Evolutionary conservation across 202 grass and related monocot species (phyloP).

Genomic region (Brachypodium distachyon): DNA sequence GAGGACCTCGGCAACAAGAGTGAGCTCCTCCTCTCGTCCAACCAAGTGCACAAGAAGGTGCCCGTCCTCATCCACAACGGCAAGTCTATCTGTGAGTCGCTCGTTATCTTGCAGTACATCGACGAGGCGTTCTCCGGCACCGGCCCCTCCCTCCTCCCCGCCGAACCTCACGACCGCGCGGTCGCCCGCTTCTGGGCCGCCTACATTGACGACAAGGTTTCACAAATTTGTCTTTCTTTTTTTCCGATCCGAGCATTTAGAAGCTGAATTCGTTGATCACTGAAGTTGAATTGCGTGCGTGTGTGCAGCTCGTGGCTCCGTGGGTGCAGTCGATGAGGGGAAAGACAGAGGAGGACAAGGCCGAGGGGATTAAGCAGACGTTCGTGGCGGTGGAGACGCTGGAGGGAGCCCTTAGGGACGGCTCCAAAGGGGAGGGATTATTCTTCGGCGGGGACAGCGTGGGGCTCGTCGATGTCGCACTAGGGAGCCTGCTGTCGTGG

Average conservation of each 20-base stretch:
- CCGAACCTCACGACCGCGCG: background rate
- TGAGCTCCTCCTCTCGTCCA: slow-evolving; percentile 34
- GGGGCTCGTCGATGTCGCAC: slow-evolving; percentile 15
- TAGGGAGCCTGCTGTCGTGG: slow-evolving; percentile 20
- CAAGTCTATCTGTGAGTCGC: too few species aligned
- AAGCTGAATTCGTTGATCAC: too few species aligned
- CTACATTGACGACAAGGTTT: too few species aligned
- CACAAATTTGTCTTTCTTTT: too few species aligned
- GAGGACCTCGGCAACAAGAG: slow-evolving; percentile 37
- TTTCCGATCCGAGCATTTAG: too few species aligned
- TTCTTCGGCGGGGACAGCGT: slow-evolving; percentile 34
- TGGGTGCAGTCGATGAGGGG: background rate
- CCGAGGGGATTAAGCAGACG: background rate
- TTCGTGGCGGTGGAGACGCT: background rate
- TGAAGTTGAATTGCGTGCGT: too few species aligned
- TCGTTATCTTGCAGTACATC: background rate
- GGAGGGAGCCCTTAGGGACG: slow-evolving; percentile 5
- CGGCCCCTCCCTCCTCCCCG: slow-evolving; percentile 1
- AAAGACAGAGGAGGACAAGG: slow-evolving; percentile 17
- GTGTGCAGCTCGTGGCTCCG: background rate
- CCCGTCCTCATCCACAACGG: slow-evolving; percentile 4
- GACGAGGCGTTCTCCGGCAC: background rate
- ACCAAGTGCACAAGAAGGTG: slow-evolving; percentile 35
- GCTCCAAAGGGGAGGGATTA: slow-evolving; percentile 17
- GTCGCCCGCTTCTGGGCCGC: background rate